Base-by-base conservation (phyloP, 257 asterid species). In the Solanum peruvianum region DNA sequence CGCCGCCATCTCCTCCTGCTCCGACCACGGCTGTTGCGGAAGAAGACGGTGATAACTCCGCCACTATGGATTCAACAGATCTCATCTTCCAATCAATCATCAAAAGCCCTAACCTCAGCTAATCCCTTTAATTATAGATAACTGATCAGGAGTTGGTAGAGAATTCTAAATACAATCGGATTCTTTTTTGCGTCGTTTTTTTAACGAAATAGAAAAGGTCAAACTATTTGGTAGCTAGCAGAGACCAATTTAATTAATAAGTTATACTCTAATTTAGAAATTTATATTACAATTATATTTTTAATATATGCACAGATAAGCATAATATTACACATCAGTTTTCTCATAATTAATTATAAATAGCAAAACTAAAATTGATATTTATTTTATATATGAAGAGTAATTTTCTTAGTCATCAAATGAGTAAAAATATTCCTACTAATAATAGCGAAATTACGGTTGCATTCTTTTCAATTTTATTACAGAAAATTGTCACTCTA, bases 11-110 rank as follows among this genome's bases (percentile, higher is more conserved):
- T 70, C 39, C 73, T 52, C 73, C 80, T 70, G 72, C 87, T 13
- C 45, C 81, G 45, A 37, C 81, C 29, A 31, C 64, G 23, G 73
- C 44, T 12, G 58, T 11, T 27, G 80, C 60, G 33, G 66, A 84
- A 39, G 87, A 84, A 66, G 87, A 66, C 87, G 87, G 87, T 70
- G 87, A 42, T 16, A 84, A 29, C 87, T 62, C 81, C 87, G 66
- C 31, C 81, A 66, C 42, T 62, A 42, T 84, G 31, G 87, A 62
- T 84, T 84, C 87, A 52, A 84, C 29, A 29, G 62, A 45, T 84
- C 87, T 84, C 87, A 84, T 84, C 52, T 45, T 45, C 33, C 27
- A 47, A 16, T 27, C 37, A 78, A 78, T 27, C 66, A 49, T 49
- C 18, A 49, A 81, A 81, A 81, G 25, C 44, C 85, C 85, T 35